Percentiles rank a stretch among this genome's conserved stretches.
Evolutionary conservation across 2,329 filamentous ascomycete species (phyloP).

Genomic region (Tetracladium maxilliforme): DNA sequence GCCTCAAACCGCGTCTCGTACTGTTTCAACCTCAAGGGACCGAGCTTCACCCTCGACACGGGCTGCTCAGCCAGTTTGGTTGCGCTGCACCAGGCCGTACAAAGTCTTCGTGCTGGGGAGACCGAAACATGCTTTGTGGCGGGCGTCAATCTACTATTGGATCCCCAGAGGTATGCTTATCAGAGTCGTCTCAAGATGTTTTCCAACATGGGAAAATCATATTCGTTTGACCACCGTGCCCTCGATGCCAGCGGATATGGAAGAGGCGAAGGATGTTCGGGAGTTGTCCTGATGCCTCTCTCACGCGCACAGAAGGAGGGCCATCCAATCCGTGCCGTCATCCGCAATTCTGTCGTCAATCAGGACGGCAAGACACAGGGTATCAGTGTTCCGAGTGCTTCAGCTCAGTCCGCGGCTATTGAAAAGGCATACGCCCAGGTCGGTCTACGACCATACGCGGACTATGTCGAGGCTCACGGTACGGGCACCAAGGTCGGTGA

Average conservation of each 20-base stretch:
- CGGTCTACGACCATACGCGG: too few species aligned
- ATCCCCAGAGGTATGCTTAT: conserved; percentile 1
- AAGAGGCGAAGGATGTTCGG: conserved; percentile 43
- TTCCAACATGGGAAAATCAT: conserved; percentile 1
- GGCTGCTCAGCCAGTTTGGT: conserved; percentile 21
- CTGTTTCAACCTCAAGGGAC: conserved; percentile 17
- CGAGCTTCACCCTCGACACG: conserved; percentile 22
- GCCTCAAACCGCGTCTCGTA: conserved; percentile 18
- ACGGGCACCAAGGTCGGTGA: conserved; percentile 13
- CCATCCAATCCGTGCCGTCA: conserved; percentile 40
- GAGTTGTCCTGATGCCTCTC: conserved; percentile 42
- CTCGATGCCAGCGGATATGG: conserved; percentile 37
- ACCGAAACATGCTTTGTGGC: conserved; percentile 1
- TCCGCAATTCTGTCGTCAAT: conserved; percentile 34
- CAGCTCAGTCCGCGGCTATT: conserved; percentile 18
- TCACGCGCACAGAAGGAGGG: conserved; percentile 39
- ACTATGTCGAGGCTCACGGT: conserved; percentile 12
- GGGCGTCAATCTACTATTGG: conserved; percentile 1
- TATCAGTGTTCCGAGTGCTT: conserved; percentile 34
- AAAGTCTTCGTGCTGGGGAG: conserved; percentile 6
- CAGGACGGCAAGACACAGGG: conserved; percentile 43
- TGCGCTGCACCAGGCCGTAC: conserved; percentile 15
- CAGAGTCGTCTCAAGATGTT: neutral
- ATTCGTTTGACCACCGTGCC: conserved; percentile 1
- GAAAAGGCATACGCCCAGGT: conserved; percentile 1